Evolutionary conservation across 2,329 filamentous ascomycete species (phyloP).

Genomic region (Ophiostoma quercus): DNA sequence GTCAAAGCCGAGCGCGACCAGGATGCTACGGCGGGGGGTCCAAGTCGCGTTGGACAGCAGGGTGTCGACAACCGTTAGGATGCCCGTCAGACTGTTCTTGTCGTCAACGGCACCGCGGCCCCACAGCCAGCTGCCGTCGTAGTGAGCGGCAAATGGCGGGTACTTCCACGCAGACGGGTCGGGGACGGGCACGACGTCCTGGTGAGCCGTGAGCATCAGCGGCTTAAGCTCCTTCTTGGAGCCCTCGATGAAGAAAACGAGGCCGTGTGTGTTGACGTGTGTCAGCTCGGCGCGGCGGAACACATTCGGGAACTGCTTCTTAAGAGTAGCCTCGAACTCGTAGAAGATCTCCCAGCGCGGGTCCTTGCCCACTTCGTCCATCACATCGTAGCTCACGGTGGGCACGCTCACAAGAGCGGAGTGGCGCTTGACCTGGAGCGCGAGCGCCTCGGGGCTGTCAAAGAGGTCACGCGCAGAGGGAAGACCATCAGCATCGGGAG

Average conservation of each 20-base stretch:
- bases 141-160: constrained; percentile 55
- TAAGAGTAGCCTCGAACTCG: constrained; percentile 47
- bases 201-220: constrained; percentile 56
- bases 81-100: constrained; percentile 56
- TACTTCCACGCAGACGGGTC: constrained; percentile 54
- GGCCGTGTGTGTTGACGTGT: constrained; percentile 54
- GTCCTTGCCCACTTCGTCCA: constrained; percentile 51
- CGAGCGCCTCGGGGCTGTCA: constrained; percentile 18
- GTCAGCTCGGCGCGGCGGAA: constrained; percentile 41
- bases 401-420: constrained; percentile 34
- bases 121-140: constrained; percentile 55
- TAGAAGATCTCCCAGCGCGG: constrained; percentile 55
- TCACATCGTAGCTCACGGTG: constrained; percentile 37
- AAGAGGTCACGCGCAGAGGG: constrained; percentile 26
- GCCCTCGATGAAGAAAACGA: constrained; percentile 55
- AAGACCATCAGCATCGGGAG: constrained; percentile 23
- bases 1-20: constrained; percentile 59
- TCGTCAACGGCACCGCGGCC: constrained; percentile 56
- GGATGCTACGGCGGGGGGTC: constrained; percentile 49
- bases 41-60: constrained; percentile 47
- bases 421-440: constrained; percentile 30
- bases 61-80: constrained; percentile 51
- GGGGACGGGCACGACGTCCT: constrained; percentile 58
- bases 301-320: constrained; percentile 47
- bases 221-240: constrained; percentile 47